Percentiles rank a stretch among this genome's conserved stretches.
Evolutionary conservation across 768 basidiomycete genomes (phyloP).

Genomic region (Boletales sp.): DNA sequence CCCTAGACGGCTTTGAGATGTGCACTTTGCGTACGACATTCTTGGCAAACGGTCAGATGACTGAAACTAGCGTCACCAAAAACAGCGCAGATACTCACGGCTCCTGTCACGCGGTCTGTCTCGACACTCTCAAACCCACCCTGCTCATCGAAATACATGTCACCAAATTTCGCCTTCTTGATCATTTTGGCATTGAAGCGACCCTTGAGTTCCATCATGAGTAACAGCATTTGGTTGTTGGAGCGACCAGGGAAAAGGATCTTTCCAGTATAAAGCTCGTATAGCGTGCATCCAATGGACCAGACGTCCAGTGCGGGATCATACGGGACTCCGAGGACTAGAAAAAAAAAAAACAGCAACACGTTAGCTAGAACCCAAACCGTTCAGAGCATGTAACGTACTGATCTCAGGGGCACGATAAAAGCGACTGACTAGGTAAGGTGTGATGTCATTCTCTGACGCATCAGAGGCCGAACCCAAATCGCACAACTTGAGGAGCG

Average conservation of each 20-base stretch:
- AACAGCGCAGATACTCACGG: slow-evolving; percentile 49
- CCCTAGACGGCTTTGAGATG: slow-evolving; percentile 76
- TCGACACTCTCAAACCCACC: slow-evolving; percentile 83
- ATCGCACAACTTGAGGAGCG: slow-evolving; percentile 90
- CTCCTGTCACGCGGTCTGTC: slow-evolving; percentile 77
- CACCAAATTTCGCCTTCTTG: slow-evolving; percentile 90
- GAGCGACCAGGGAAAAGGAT: slow-evolving; percentile 95
- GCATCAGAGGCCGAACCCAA: slow-evolving; percentile 96
- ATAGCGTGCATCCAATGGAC: slow-evolving; percentile 98
- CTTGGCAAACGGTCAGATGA: slow-evolving; percentile 41
- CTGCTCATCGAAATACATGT: slow-evolving; percentile 91
- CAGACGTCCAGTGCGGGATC: slow-evolving; percentile 93
- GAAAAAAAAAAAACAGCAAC: neutral
- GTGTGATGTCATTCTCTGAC: slow-evolving; percentile 94
- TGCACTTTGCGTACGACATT: slow-evolving; percentile 79
- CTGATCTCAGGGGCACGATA: slow-evolving; percentile 99
- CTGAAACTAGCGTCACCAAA: neutral
- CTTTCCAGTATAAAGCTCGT: slow-evolving; percentile 93
- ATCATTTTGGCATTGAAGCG: slow-evolving; percentile 91
- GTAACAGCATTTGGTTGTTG: slow-evolving; percentile 95
- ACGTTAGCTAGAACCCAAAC: slow-evolving; percentile 13
- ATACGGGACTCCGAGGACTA: slow-evolving; percentile 93
- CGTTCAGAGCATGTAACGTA: slow-evolving; percentile 36
- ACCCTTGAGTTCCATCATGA: slow-evolving; percentile 98
- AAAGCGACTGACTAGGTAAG: slow-evolving; percentile 95